Base-by-base conservation (phyloP, 2,329 filamentous ascomycete genomes). In the Alternaria viburni region DNA sequence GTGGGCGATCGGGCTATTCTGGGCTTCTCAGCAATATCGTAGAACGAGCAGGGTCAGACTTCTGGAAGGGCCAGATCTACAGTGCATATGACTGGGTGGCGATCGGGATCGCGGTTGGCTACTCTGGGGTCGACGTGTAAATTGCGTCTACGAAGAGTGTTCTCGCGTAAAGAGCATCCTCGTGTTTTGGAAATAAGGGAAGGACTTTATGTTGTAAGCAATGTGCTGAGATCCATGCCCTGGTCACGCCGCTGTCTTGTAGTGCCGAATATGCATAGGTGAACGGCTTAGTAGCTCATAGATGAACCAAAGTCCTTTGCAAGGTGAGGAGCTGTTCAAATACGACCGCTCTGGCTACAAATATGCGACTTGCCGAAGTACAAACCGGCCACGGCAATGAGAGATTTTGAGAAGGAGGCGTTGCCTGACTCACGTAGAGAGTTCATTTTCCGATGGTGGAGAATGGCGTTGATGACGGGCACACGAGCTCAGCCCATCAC, bases 1-100 rank as follows among this genome's bases (percentile, higher is more conserved):
- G 26, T 26, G 32, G 1, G 15, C 51, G 30, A 43, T 41, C 15
- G 41, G 11, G 12, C 50, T 65, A 67, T 67, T 67, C 54, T 67
- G 44, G 55, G 15, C 46, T 57, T 47, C 65, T 56, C 61, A 47
- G 52, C 62, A 67, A 67, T 67, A 67, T 67, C 51, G 45, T 51
- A 36, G 30, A 51, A 51, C 15, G 28, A 51, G 49, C 12, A 36
- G 19, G 17, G 12, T 23, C 12, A 19, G 58, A 52, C 54, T 62
- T 66, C 61, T 66, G 45, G 57, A 64, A 64, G 58, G 57, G 17
- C 44, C 32, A 61, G 41, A 54, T 56, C 50, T 45, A 13, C 47
- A 19, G 57, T 44, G 32, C 46, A 64, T 58, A 52, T 62, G 61
- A 62, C 50, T 32, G 54, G 46, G 51, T 43, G 51, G 51, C 49